Evolutionary conservation across 208 protist genomes (phyloP).

Genomic region (Hexamita inflata): DNA sequence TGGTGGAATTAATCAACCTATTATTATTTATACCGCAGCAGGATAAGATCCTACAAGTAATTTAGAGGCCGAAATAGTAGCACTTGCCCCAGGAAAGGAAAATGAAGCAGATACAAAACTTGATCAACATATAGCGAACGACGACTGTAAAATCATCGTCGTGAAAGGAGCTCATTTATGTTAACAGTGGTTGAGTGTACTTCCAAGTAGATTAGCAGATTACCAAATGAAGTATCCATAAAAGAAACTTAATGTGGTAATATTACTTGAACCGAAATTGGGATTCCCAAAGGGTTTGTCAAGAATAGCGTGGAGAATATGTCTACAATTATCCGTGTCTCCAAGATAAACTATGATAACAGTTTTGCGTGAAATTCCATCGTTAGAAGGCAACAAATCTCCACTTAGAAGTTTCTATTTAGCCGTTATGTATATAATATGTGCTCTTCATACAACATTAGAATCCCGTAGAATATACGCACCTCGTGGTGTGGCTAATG

Average conservation of each 20-base stretch:
- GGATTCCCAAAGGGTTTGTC: neutral
- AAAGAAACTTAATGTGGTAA: neutral
- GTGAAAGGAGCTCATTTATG: constrained; percentile 8
- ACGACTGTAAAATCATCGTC: too few species aligned
- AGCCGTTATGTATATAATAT: neutral
- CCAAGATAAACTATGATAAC: neutral
- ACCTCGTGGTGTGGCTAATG: neutral
- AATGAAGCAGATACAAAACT: neutral
- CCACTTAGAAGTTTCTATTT: neutral
- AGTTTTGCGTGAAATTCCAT: neutral
- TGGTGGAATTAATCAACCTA: neutral
- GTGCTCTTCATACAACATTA: neutral
- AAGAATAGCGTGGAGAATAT: constrained; percentile 1
- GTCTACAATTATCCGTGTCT: neutral
- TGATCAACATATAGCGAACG: neutral
- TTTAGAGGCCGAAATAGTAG: neutral
- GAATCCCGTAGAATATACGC: neutral
- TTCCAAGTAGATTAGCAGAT: neutral
- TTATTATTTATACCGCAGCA: neutral
- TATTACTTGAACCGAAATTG: constrained; percentile 8
- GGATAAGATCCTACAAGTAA: constrained; percentile 6
- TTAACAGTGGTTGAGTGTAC: neutral
- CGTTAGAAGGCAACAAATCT: neutral
- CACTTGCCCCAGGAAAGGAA: neutral
- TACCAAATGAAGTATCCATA: neutral